These are phyloP conservation scores for Epichloe elymi DNA, from an alignment of 2,329 filamentous ascomycete genomes.

Conservation along the genomic window DNA sequence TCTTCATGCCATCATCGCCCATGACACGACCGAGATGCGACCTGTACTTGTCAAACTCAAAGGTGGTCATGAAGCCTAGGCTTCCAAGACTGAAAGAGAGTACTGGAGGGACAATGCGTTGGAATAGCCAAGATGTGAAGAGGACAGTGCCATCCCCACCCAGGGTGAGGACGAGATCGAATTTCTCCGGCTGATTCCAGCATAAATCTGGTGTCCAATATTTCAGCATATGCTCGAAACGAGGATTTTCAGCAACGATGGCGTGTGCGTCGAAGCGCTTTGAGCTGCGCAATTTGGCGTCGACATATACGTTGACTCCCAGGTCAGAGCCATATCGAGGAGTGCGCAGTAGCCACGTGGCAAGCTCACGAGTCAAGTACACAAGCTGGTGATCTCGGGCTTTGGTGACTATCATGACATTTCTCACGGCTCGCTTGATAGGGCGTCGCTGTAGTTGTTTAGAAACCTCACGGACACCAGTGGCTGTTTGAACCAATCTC, in stretches of 20 bases:
- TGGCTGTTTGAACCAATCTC: slow-evolving; percentile 86
- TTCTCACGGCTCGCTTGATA: slow-evolving; percentile 81
- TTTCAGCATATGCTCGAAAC: slow-evolving; percentile 71
- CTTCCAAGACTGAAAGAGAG: slow-evolving; percentile 75
- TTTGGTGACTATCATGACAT: slow-evolving; percentile 98
- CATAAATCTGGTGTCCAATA: slow-evolving; percentile 97
- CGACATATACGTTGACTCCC: slow-evolving; percentile 97
- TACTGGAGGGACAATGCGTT: slow-evolving; percentile 74
- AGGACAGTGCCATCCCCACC: slow-evolving; percentile 79
- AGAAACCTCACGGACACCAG: slow-evolving; percentile 86
- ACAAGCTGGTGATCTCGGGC: slow-evolving; percentile 91
- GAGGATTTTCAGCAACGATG: slow-evolving; percentile 59
- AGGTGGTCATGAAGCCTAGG: slow-evolving; percentile 78
- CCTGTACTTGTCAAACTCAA: slow-evolving; percentile 79
- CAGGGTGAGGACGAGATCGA: slow-evolving; percentile 83
- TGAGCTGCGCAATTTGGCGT: slow-evolving; percentile 79
- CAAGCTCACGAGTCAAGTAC: slow-evolving; percentile 72
- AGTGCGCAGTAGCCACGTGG: slow-evolving; percentile 77
- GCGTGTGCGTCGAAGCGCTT: slow-evolving; percentile 72
- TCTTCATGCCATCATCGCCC: slow-evolving; percentile 90
- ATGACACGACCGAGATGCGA: slow-evolving; percentile 78
- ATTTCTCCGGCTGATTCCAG: slow-evolving; percentile 86
- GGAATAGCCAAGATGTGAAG: slow-evolving; percentile 86
- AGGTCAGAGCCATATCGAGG: slow-evolving; percentile 79
- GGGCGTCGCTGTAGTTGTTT: slow-evolving; percentile 88